Evolutionary conservation across 495 filamentous ascomycete genomes (phyloP).

Genomic region (Xanthoparmelia taractica): DNA sequence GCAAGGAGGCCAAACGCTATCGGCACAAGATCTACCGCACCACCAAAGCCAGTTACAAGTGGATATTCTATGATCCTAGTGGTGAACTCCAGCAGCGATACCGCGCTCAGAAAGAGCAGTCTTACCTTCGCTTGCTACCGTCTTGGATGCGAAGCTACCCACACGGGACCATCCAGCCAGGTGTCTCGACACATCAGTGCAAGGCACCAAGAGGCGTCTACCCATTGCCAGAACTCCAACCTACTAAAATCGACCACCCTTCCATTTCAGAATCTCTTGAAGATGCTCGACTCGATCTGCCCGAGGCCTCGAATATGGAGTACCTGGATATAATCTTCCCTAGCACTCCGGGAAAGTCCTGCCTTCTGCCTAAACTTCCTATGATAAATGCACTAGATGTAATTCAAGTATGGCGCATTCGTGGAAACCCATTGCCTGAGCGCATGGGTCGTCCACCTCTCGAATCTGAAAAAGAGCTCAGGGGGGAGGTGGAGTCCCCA

Average conservation of each 20-base stretch:
- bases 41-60: not conserved
- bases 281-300: not conserved
- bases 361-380: not conserved
- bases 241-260: not conserved
- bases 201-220: not conserved
- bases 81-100: not conserved
- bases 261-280: not conserved
- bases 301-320: not conserved
- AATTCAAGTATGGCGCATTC: not conserved
- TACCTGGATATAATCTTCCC: not conserved
- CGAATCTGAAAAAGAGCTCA: not conserved
- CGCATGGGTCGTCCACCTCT: not conserved
- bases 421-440: not conserved
- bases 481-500: not conserved
- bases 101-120: not conserved
- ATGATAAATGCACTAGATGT: too few relatives aligned
- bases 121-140: not conserved
- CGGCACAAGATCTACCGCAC: not conserved
- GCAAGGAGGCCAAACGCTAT: not conserved
- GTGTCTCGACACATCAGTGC: not conserved
- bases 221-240: not conserved
- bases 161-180: not conserved
- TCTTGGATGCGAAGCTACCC: constrained; percentile 4
- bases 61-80: not conserved
- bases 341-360: not conserved